Conservation (phyloP, 1,284 basidiomycete species). For the Coriolopsis trogii region DNA sequence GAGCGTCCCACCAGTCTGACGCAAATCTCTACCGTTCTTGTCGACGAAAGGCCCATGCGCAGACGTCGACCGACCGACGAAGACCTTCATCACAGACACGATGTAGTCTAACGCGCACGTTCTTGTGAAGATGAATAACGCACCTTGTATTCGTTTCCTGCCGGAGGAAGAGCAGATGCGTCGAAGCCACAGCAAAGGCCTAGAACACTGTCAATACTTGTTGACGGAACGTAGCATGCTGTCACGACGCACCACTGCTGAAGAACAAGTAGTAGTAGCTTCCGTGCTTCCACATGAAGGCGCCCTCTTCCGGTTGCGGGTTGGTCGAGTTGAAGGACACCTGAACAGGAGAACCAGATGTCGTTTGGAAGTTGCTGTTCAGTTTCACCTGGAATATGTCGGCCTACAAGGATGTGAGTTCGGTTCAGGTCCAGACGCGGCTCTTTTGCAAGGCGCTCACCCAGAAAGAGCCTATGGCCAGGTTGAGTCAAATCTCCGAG, state of each 20-base stretch:
- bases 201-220: not conserved
- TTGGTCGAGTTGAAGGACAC: conserved; percentile 24
- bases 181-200: conserved; percentile 19
- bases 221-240: not conserved
- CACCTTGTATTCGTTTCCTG: conserved; percentile 31
- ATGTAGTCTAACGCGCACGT: not conserved
- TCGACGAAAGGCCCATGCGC: conserved; percentile 36
- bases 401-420: conserved; percentile 5
- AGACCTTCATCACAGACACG: conserved; percentile 5
- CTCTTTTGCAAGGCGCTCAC: conserved; percentile 6
- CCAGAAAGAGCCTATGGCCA: conserved; percentile 21
- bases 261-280: conserved; percentile 28
- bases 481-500: not conserved
- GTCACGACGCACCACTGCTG: conserved; percentile 20
- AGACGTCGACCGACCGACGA: conserved; percentile 35
- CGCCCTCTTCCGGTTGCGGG: conserved; percentile 23
- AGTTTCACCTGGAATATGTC: conserved; percentile 21
- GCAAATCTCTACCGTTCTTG: conserved; percentile 27
- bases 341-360: conserved; percentile 13
- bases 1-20: conserved; percentile 33
- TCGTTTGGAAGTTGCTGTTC: conserved; percentile 13
- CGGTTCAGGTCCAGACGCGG: no score
- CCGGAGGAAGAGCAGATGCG: conserved; percentile 27
- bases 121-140: no score
- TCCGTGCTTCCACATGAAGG: conserved; percentile 25